A percentile compares a stretch with the other conserved stretches of the same genome.
These are phyloP conservation scores for Coemansia sp. DNA, from an alignment of 192 early-diverging fungal genomes.

Conservation along the genomic window DNA sequence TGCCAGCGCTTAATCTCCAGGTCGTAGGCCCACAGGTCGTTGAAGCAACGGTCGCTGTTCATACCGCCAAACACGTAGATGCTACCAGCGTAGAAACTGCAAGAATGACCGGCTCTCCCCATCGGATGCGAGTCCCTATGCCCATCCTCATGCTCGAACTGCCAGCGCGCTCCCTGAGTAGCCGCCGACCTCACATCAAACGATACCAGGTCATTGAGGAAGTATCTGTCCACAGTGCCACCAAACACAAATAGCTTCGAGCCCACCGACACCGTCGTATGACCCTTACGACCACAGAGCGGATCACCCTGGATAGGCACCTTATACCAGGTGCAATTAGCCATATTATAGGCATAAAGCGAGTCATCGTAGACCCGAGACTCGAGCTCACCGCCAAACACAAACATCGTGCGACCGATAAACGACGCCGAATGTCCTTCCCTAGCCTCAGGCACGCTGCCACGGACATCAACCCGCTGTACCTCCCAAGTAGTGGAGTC, in stretches of 20 bases:
- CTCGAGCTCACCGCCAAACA: constrained; percentile 53
- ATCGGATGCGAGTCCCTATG: constrained; percentile 17
- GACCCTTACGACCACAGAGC: constrained; percentile 49
- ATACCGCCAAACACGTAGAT: constrained; percentile 54
- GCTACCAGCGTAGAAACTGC: constrained; percentile 42
- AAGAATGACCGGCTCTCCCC: constrained; percentile 47
- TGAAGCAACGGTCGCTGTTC: constrained; percentile 47
- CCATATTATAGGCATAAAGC: constrained; percentile 54
- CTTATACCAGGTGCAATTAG: constrained; percentile 54
- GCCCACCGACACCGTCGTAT: constrained; percentile 39
- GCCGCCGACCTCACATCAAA: constrained; percentile 50
- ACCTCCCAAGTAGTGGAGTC: constrained; percentile 44
- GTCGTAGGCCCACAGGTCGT: constrained; percentile 53
- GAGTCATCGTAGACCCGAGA: constrained; percentile 42
- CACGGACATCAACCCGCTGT: constrained; percentile 21
- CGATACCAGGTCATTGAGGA: constrained; percentile 49
- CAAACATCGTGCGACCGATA: constrained; percentile 56
- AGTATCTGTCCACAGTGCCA: constrained; percentile 42
- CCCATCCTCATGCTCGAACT: constrained; percentile 27
- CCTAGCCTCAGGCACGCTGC: constrained; percentile 40
- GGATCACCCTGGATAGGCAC: constrained; percentile 48
- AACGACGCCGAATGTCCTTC: constrained; percentile 52
- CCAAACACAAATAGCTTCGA: constrained; percentile 53
- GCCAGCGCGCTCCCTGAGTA: constrained; percentile 39
- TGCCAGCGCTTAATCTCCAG: constrained; percentile 34